Evolutionary conservation across 2,329 filamentous ascomycete species (phyloP).

Genomic region (Botrytis pseudocinerea): DNA sequence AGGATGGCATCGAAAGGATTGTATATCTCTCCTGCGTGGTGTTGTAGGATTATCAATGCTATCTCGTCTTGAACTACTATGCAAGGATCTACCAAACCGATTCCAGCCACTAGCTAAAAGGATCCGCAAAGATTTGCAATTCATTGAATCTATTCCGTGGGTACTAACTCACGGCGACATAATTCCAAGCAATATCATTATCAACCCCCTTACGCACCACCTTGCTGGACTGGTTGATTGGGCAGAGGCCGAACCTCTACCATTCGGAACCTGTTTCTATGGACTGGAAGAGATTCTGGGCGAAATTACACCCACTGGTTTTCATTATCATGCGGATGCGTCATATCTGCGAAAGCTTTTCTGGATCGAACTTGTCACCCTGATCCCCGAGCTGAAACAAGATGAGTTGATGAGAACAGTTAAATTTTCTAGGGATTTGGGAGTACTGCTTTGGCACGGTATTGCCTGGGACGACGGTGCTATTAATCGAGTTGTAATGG

Average conservation of each 20-base stretch:
- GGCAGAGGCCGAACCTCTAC: slow-evolving; percentile 62
- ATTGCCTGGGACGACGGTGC: slow-evolving; percentile 62
- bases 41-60: slow-evolving; percentile 47
- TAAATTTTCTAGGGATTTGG: slow-evolving; percentile 50
- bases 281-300: slow-evolving; percentile 62
- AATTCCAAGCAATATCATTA: slow-evolving; percentile 57
- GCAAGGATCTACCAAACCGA: slow-evolving; percentile 42
- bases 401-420: slow-evolving; percentile 42
- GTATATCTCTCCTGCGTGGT: slow-evolving; percentile 32
- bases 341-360: slow-evolving; percentile 49
- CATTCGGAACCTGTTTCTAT: slow-evolving; percentile 61
- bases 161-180: slow-evolving; percentile 63
- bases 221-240: slow-evolving; percentile 62
- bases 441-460: slow-evolving; percentile 63
- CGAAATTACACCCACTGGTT: slow-evolving; percentile 40
- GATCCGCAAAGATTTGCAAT: slow-evolving; percentile 38
- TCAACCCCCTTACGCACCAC: slow-evolving; percentile 46
- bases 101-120: slow-evolving; percentile 32
- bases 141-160: slow-evolving; percentile 51
- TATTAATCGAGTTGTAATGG: slow-evolving; percentile 58
- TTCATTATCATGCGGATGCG: slow-evolving; percentile 49
- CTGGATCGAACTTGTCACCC: slow-evolving; percentile 48
- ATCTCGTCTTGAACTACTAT: slow-evolving; percentile 45
- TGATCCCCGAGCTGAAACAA: slow-evolving; percentile 39
- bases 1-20: slow-evolving; percentile 41